A percentile compares a stretch with the other conserved stretches of the same genome.
These are phyloP conservation scores for Inga laurina DNA, from an alignment of 306 rosid genomes.

Conservation along the genomic window DNA sequence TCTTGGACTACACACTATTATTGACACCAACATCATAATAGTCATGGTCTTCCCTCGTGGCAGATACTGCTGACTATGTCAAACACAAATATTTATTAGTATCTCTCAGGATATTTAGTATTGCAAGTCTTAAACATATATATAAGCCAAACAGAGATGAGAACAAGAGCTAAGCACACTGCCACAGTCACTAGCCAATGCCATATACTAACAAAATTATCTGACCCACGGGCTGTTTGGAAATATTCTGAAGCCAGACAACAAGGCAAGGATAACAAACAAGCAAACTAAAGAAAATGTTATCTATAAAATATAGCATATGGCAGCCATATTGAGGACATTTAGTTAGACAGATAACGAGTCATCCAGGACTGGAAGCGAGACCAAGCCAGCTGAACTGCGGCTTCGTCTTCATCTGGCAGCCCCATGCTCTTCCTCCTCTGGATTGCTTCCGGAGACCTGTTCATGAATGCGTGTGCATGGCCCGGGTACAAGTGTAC, in stretches of 20 bases:
- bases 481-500: constrained; percentile 78
- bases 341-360: constrained; percentile 48
- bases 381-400: constrained; percentile 90
- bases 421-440: constrained; percentile 91
- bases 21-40: background rate
- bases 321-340: background rate
- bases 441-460: constrained; percentile 74
- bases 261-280: constrained; percentile 4
- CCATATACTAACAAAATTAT: background rate
- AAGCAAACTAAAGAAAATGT: background rate
- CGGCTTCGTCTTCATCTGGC: constrained; percentile 71
- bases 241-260: constrained; percentile 4
- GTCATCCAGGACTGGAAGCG: constrained; percentile 91
- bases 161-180: background rate
- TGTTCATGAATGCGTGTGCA: constrained; percentile 92
- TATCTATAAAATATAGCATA: constrained; percentile 2
- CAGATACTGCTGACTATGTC: background rate
- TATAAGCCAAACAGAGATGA: background rate
- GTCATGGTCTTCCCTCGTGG: background rate
- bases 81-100: background rate
- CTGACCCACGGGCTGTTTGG: constrained; percentile 23
- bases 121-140: background rate
- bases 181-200: constrained; percentile 12
- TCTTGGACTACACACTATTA: background rate
- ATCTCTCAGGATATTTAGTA: background rate